Evolutionary conservation across 2,329 filamentous ascomycete genomes (phyloP), one percentile per base, ranked within the genome.

Genomic region (Cytospora mali): DNA sequence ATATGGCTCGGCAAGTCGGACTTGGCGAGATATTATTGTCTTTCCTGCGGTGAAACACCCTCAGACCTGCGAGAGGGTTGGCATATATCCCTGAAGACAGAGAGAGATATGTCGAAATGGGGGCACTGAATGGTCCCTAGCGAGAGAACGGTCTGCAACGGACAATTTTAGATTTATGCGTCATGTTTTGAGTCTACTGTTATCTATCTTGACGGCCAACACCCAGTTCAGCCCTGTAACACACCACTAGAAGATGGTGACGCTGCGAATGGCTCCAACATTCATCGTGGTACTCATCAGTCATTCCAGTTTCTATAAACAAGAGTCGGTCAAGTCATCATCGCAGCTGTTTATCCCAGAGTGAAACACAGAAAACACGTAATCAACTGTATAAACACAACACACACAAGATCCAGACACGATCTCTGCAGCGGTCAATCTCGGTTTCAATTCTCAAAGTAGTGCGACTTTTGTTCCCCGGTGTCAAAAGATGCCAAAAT

Each of bases 401-500:
- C n/a, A 23, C n/a, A 46, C n/a, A 23, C 10, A 21, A 23, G 10
- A 46, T 23, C 42, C n/a, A 23, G n/a, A n/a, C 9, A 21, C 6
- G 23, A 4, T 10, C 6, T 46, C 42, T 46, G 7, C 42, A 46
- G 42, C 42, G 42, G 18, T 46, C 42, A 46, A 46, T 46, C 42
- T 46, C 42, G 42, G 13, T 10, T 46, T 46, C 42, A 46, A 21
- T 46, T 11, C 23, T 46, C n/a, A 46, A 46, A 11, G 42, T 46
- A 21, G 10, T 46, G 21, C 9, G 42, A 23, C 42, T 46, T 46
- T 46, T 46, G n/a, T 46, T 18, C n/a, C 42, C 42, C 42, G 42
- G 42, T 23, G 42, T 46, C 16, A n/a, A 10, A 16, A 51, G 49
- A 54, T 54, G 58, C 58, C 57, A 27, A 25, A 48, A 46, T 54